Base-by-base conservation (phyloP, 257 asterid genomes). In the Solanum bukasovii region DNA sequence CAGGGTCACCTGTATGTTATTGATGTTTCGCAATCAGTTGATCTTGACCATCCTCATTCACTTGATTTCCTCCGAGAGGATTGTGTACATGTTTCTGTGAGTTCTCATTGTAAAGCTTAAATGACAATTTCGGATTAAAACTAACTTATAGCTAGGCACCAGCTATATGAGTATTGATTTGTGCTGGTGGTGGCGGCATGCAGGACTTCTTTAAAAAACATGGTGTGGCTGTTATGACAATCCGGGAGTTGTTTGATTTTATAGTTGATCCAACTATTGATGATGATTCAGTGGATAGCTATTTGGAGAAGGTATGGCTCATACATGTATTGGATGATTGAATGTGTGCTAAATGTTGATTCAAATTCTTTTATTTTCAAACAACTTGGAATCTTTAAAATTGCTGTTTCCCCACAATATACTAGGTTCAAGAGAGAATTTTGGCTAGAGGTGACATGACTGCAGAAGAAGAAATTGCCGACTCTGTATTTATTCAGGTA, bases 21-120 rank as follows among this genome's bases (percentile, higher is more conserved):
- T 82, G 99, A 97, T 89, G 99, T 96, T 86, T 97, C 99, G 23
- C 99, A 97, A 92, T 42, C 99, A 49, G 99, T 97, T 34, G 99
- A 97, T 92, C 99, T 97, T 83, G 99, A 97, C 89, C 99, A 97
- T 92, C 99, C 99, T 86, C 98, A 93, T 74, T 93, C 98, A 84
- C 98, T 96, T 87, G 98, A 92, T 92, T 95, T 97, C 92, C 98
- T 97, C 79, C 91, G 95, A 84, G 99, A 97, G 88, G 99, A 97
- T 91, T 93, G 95, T 82, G 91, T 91, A 35, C 99, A 96, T 87
- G 96, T 97, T 91, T 96, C 98, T 3, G 98, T 96, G 87, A 88
- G 98, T 91, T 73, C 37, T 42, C 71, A 27, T 49, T 78, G 59
- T 78, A 79, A 79, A 44, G 27, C 8, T 25, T 44, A 29, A 10